Evolutionary conservation across 116 monocot species (phyloP).

Genomic region (Trichopus zeylanicus): DNA sequence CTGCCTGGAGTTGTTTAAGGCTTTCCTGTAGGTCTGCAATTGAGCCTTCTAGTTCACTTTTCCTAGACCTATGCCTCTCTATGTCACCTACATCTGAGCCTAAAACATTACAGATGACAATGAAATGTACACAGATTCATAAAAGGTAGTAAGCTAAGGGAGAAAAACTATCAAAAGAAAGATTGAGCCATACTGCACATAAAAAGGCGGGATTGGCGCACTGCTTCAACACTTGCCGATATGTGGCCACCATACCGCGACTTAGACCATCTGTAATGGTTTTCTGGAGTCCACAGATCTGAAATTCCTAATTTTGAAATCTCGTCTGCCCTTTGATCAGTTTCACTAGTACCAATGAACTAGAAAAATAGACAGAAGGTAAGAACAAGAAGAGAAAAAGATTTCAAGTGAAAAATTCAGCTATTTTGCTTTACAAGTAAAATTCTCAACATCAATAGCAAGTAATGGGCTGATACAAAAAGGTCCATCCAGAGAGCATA

Average conservation of each 20-base stretch:
- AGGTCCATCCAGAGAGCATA: slow-evolving; percentile 22
- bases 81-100: slow-evolving; percentile 67
- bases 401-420: too few relatives aligned
- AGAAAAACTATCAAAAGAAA: background rate
- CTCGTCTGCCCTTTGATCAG: slow-evolving; percentile 75
- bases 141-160: background rate
- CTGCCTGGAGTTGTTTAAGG: slow-evolving; percentile 42
- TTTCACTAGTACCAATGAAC: slow-evolving; percentile 81
- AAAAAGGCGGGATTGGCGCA: slow-evolving; percentile 72
- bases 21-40: slow-evolving; percentile 49
- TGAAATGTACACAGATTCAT: background rate
- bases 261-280: slow-evolving; percentile 77
- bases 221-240: slow-evolving; percentile 69
- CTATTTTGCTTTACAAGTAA: too few relatives aligned
- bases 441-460: background rate
- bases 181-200: slow-evolving; percentile 50
- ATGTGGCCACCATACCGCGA: slow-evolving; percentile 90
- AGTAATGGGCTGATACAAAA: background rate
- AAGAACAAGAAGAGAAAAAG: background rate
- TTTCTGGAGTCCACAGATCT: slow-evolving; percentile 97
- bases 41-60: slow-evolving; percentile 45
- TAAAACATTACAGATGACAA: slow-evolving; percentile 19
- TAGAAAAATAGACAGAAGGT: slow-evolving; percentile 6
- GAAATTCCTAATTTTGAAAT: slow-evolving; percentile 49
- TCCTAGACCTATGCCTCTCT: slow-evolving; percentile 48